A percentile compares a stretch with the other conserved stretches of the same genome.
phyloP scores from a whole-genome alignment of 2,329 filamentous ascomycete species.

The Byssochlamys sp. region DNA sequence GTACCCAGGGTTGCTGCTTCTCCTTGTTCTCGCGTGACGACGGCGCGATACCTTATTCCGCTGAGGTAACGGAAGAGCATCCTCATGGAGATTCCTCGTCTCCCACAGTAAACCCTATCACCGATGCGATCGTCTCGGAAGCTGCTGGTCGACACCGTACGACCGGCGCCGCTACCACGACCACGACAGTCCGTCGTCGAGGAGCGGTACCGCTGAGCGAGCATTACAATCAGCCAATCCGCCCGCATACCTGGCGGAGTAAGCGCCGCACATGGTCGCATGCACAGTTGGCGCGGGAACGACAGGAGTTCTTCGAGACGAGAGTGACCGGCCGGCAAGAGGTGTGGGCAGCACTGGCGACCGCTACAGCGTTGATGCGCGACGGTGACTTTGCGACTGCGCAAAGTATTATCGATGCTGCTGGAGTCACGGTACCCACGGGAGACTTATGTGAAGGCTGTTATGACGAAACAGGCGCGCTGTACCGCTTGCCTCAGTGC shows the following conservation, averaged over 20 bases:
- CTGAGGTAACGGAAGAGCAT: conserved; percentile 15
- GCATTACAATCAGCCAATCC: conserved; percentile 62
- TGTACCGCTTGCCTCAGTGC: conserved; percentile 60
- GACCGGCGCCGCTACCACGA: conserved; percentile 3
- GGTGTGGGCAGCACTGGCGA: conserved; percentile 67
- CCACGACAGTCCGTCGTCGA: not conserved
- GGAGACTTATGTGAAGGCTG: conserved; percentile 62
- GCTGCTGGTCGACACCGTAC: conserved; percentile 5
- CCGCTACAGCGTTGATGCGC: conserved; percentile 60
- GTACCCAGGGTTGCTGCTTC: conserved; percentile 30
- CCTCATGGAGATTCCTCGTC: conserved; percentile 12
- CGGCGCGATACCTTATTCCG: conserved; percentile 15
- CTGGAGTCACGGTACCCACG: conserved; percentile 63
- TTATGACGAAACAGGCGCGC: conserved; percentile 61
- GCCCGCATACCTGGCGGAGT: conserved; percentile 56
- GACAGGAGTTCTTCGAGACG: conserved; percentile 82
- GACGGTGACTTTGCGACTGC: conserved; percentile 56
- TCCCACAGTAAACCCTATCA: conserved; percentile 6
- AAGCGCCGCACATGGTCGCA: conserved; percentile 60
- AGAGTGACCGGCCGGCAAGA: conserved; percentile 67
- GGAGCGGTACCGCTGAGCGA: conserved; percentile 33
- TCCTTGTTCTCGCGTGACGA: conserved; percentile 27
- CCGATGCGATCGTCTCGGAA: conserved; percentile 8
- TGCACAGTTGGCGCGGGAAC: conserved; percentile 58
- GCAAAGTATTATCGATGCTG: conserved; percentile 70